Conservation (phyloP, 2,329 filamentous ascomycete species). For the Grosmannia serpens region DNA sequence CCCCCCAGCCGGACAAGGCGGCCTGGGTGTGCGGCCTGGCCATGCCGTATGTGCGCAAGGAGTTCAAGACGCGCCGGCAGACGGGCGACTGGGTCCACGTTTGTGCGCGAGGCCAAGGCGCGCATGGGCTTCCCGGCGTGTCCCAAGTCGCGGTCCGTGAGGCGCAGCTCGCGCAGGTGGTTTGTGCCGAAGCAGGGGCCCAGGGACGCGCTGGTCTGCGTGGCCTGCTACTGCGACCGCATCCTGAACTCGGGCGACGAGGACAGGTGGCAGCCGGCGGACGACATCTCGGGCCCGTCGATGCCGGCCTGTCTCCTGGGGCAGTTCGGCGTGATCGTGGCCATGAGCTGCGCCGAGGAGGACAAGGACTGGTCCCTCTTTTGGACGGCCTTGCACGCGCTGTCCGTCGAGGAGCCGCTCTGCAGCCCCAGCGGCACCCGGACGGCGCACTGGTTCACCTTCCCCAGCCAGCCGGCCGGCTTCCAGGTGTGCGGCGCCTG, state of each 20-base stretch:
- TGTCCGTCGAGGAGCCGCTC: slow-evolving; percentile 16
- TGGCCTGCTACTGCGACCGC: slow-evolving; percentile 26
- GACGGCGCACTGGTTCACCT: slow-evolving; percentile 22
- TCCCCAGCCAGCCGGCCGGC: slow-evolving; percentile 18
- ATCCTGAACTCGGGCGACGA: slow-evolving; percentile 15
- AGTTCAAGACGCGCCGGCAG: slow-evolving; percentile 16
- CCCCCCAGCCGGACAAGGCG: slow-evolving; percentile 16
- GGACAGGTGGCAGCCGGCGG: slow-evolving; percentile 11
- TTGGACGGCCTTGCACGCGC: slow-evolving; percentile 19
- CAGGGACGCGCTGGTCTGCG: slow-evolving; percentile 20
- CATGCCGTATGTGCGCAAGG: slow-evolving; percentile 19
- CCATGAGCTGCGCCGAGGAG: slow-evolving; percentile 19
- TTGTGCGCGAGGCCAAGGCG: slow-evolving; percentile 19
- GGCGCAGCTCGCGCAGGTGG: slow-evolving; percentile 16
- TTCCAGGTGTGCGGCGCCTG: slow-evolving; percentile 27
- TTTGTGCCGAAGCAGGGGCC: slow-evolving; percentile 19
- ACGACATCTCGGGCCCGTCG: neutral
- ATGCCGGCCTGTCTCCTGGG: slow-evolving; percentile 17
- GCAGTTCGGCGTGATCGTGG: slow-evolving; percentile 19
- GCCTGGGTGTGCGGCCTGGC: slow-evolving; percentile 26
- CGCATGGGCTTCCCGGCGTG: slow-evolving; percentile 7
- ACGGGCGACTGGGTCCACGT: slow-evolving; percentile 21
- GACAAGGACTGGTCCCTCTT: slow-evolving; percentile 19
- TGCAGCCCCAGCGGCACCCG: slow-evolving; percentile 22
- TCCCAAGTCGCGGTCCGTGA: neutral